These are phyloP conservation scores for Chytridium lagenaria DNA, from an alignment of 371 early-diverging fungal species.

Conservation along the genomic window DNA sequence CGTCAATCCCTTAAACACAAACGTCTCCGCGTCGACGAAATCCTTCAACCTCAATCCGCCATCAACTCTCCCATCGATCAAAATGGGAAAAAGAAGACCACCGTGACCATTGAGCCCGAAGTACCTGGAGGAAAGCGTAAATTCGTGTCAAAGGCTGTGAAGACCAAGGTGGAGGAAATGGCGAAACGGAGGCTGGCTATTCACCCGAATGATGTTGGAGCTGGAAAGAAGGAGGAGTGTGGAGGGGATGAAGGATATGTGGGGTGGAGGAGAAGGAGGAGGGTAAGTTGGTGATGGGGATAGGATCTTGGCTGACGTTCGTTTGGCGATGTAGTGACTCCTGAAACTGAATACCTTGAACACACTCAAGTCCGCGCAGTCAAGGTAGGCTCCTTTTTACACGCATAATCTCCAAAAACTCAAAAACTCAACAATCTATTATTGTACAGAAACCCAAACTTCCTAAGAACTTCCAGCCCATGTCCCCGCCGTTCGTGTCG, in stretches of 20 bases:
- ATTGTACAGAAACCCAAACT: conserved; percentile 57
- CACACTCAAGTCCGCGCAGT: conserved; percentile 46
- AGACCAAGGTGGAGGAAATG: conserved; percentile 30
- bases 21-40: conserved; percentile 78
- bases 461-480: conserved; percentile 54
- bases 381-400: conserved; percentile 35
- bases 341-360: conserved; percentile 51
- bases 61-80: conserved; percentile 56
- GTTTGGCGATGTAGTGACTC: too few relatives aligned
- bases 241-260: conserved; percentile 38
- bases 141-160: conserved; percentile 36
- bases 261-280: conserved; percentile 36
- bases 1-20: conserved; percentile 52
- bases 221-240: conserved; percentile 23
- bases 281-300: background rate
- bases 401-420: background rate
- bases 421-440: too few relatives aligned
- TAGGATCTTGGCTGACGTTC: too few relatives aligned
- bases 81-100: conserved; percentile 15
- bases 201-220: conserved; percentile 9
- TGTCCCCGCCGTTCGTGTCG: conserved; percentile 72
- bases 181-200: conserved; percentile 38
- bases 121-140: conserved; percentile 26
- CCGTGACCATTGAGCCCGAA: background rate
- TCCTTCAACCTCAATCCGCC: conserved; percentile 64